phyloP scores from a whole-genome alignment of 352 stramenopile species.

The Sclerospora graminicola region DNA sequence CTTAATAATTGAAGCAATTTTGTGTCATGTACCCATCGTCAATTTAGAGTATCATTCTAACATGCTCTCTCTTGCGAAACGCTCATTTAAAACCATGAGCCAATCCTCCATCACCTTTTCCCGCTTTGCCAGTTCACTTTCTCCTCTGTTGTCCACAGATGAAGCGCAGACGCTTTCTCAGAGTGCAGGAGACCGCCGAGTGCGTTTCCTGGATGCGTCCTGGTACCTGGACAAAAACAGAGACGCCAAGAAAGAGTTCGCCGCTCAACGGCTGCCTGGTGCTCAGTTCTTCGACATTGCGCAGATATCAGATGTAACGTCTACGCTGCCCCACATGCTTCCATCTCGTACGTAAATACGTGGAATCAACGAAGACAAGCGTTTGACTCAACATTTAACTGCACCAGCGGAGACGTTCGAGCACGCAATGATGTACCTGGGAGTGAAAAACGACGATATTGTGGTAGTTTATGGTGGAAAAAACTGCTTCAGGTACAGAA shows the following conservation, averaged over 20 bases:
- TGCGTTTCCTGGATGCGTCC: constrained; percentile 69
- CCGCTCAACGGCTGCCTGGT: constrained; percentile 49
- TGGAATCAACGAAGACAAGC: background rate
- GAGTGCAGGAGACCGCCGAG: constrained; percentile 10
- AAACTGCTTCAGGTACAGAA: constrained; percentile 64
- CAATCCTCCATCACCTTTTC: background rate
- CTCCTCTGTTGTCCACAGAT: constrained; percentile 4
- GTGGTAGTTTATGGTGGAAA: constrained; percentile 76
- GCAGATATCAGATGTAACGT: constrained; percentile 57
- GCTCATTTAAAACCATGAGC: too few relatives aligned
- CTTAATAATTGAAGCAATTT: too few relatives aligned
- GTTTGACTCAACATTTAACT: background rate
- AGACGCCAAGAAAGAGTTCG: constrained; percentile 52
- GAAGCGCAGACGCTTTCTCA: constrained; percentile 29
- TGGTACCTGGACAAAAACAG: constrained; percentile 77
- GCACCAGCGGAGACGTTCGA: constrained; percentile 45
- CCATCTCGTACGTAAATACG: constrained; percentile 25
- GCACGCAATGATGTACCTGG: constrained; percentile 47
- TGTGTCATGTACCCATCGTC: too few relatives aligned
- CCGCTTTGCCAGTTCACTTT: too few relatives aligned
- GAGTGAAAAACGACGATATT: constrained; percentile 59
- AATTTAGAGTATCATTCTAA: too few relatives aligned
- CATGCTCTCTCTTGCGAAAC: too few relatives aligned
- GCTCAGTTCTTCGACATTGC: constrained; percentile 91
- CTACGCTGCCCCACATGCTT: constrained; percentile 78